A percentile compares a stretch with the other conserved stretches of the same genome.
Conservation (phyloP, 345 rosid species). For the Lepidium aucheri region DNA sequence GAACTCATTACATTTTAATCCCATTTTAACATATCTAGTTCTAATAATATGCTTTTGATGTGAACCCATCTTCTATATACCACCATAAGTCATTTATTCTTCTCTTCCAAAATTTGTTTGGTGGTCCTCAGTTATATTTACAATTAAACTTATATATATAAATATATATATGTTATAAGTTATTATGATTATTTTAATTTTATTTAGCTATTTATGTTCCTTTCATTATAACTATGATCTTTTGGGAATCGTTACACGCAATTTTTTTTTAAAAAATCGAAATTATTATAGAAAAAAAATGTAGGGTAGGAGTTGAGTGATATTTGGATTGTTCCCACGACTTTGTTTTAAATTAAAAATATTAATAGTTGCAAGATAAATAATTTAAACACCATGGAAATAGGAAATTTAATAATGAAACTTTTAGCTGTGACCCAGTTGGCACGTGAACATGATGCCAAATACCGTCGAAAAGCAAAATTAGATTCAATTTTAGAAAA, state of each 20-base stretch:
- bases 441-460: slow-evolving; percentile 32
- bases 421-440: slow-evolving; percentile 39
- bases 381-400: not conserved
- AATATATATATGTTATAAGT: not conserved
- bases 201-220: slow-evolving; percentile 20
- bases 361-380: not conserved
- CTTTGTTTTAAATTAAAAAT: not conserved
- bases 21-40: too few relatives aligned
- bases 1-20: too few relatives aligned
- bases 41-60: slow-evolving; percentile 17
- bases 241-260: slow-evolving; percentile 18
- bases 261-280: not conserved
- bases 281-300: not conserved
- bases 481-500: too few relatives aligned
- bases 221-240: slow-evolving; percentile 16
- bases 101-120: not conserved
- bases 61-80: slow-evolving; percentile 18
- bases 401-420: slow-evolving; percentile 12
- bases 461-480: slow-evolving; percentile 13
- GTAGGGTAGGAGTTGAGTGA: slow-evolving; percentile 22
- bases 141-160: too few relatives aligned
- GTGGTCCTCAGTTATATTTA: slow-evolving; percentile 10
- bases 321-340: slow-evolving; percentile 31
- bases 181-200: not conserved
- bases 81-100: slow-evolving; percentile 1